Percentiles rank a stretch among this genome's conserved stretches.
Evolutionary conservation across 2,329 filamentous ascomycete species (phyloP).

Genomic region (Emergomyces pasteurianus): DNA sequence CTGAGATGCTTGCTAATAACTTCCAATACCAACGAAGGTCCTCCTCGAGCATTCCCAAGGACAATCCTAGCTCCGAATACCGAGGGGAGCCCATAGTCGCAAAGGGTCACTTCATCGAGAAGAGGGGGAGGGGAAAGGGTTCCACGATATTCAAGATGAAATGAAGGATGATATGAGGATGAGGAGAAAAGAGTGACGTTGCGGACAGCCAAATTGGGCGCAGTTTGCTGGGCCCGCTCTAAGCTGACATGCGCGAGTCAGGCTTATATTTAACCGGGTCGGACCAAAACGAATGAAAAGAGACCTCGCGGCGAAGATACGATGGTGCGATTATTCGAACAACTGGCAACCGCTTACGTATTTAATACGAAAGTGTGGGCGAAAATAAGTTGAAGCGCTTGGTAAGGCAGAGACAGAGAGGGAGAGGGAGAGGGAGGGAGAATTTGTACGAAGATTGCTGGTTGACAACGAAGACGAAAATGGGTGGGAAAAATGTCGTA

Average conservation of each 20-base stretch:
- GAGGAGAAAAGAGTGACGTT: background rate
- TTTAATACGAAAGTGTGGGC: background rate
- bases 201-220: background rate
- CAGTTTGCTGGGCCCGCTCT: background rate
- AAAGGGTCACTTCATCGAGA: constrained; percentile 6
- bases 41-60: constrained; percentile 7
- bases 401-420: no score
- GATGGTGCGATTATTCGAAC: no score
- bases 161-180: background rate
- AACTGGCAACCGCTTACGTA: background rate
- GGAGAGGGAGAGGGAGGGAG: no score
- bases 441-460: background rate
- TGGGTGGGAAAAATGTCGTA: background rate
- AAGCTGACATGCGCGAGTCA: background rate
- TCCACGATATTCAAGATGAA: background rate
- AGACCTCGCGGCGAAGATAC: background rate
- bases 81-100: constrained; percentile 8
- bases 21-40: constrained; percentile 16
- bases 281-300: background rate
- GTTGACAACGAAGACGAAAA: background rate
- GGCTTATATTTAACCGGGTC: background rate
- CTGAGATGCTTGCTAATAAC: constrained; percentile 16
- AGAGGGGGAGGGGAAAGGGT: background rate
- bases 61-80: constrained; percentile 9
- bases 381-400: background rate